Conservation (phyloP, 2,329 filamentous ascomycete species). For the Cladophialophora exuberans region DNA sequence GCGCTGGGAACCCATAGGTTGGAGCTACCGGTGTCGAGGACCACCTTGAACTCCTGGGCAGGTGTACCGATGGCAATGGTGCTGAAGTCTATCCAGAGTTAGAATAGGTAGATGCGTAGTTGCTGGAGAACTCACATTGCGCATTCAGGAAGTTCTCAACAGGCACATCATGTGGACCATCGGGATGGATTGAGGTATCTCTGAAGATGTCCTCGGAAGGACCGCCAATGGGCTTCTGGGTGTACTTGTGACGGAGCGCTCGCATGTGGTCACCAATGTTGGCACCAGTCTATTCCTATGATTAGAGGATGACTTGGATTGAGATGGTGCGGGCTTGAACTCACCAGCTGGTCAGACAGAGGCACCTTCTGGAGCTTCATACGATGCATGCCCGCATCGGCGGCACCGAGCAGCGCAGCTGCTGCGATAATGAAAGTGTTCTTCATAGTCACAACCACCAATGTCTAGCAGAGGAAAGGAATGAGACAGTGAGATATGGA, state of each 20-base stretch:
- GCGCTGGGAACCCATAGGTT: conserved; percentile 97
- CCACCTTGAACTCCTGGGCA: conserved; percentile 94
- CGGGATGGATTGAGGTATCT: conserved; percentile 67
- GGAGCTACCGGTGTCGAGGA: conserved; percentile 97
- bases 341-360: conserved; percentile 86
- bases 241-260: conserved; percentile 88
- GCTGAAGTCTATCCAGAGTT: conserved; percentile 75
- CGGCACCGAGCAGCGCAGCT: conserved; percentile 78
- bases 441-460: conserved; percentile 68
- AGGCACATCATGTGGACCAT: conserved; percentile 74
- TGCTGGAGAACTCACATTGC: conserved; percentile 78
- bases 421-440: conserved; percentile 76
- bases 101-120: background rate
- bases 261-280: conserved; percentile 81
- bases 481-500: conserved; percentile 29
- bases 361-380: conserved; percentile 98
- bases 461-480: conserved; percentile 21
- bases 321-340: conserved; percentile 41
- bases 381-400: conserved; percentile 86
- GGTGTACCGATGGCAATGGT: conserved; percentile 92
- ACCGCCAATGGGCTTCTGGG: conserved; percentile 94
- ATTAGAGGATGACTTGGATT: conserved; percentile 2
- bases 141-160: conserved; percentile 98
- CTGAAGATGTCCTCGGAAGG: conserved; percentile 80
- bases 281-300: conserved; percentile 63